Percentiles rank a stretch among this genome's conserved stretches.
phyloP scores from a whole-genome alignment of 2,329 filamentous ascomycete genomes.

The Alternaria sp. region DNA sequence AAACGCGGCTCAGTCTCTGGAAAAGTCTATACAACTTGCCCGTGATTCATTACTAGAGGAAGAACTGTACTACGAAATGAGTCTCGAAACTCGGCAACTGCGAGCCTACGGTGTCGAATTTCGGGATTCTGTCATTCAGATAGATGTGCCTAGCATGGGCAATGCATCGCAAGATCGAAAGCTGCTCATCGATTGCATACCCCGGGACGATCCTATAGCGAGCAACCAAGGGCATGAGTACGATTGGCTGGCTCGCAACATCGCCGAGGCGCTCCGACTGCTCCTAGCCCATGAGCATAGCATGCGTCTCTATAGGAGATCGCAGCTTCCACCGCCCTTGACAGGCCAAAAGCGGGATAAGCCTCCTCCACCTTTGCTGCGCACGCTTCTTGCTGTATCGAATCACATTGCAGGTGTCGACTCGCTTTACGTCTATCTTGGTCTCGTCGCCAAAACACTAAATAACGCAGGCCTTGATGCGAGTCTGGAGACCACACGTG shows the following conservation, averaged over 20 bases:
- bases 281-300: conserved; percentile 81
- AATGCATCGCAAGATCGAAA: conserved; percentile 57
- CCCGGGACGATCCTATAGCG: conserved; percentile 57
- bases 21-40: conserved; percentile 74
- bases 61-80: conserved; percentile 90
- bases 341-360: conserved; percentile 57
- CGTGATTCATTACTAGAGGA: conserved; percentile 81
- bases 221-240: conserved; percentile 31
- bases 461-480: conserved; percentile 38
- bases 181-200: conserved; percentile 71
- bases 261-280: conserved; percentile 73
- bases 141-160: conserved; percentile 31
- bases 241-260: conserved; percentile 65
- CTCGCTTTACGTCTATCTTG: conserved; percentile 45
- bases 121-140: conserved; percentile 54
- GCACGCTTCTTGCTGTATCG: conserved; percentile 62
- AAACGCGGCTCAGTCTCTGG: conserved; percentile 62
- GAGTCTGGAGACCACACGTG: conserved; percentile 31
- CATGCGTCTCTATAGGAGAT: conserved; percentile 72
- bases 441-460: conserved; percentile 24
- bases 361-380: conserved; percentile 63
- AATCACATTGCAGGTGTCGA: conserved; percentile 54
- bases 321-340: conserved; percentile 66
- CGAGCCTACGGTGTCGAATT: conserved; percentile 73
- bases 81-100: conserved; percentile 77